Evolutionary conservation across 768 basidiomycete genomes (phyloP).

Genomic region (Postia placenta): DNA sequence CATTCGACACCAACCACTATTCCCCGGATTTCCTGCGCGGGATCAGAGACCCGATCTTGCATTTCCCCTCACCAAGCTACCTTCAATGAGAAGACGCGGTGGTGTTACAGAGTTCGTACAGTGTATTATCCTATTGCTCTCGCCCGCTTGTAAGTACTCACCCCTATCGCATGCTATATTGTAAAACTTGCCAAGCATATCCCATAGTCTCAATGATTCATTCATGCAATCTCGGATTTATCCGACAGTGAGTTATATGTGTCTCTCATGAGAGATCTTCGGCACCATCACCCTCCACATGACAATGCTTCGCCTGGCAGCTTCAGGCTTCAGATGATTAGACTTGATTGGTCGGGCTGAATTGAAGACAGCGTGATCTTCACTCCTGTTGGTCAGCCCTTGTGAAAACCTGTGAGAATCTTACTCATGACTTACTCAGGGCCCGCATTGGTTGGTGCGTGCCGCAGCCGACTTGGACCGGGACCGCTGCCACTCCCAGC

Average conservation of each 20-base stretch:
- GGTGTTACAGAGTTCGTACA: too few relatives aligned
- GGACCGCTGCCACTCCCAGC: neutral
- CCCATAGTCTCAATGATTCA: too few relatives aligned
- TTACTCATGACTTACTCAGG: neutral
- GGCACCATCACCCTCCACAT: neutral
- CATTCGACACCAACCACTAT: slow-evolving; percentile 18
- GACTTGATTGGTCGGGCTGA: neutral
- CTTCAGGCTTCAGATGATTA: neutral
- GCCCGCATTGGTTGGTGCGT: neutral
- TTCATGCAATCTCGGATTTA: too few relatives aligned
- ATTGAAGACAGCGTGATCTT: neutral
- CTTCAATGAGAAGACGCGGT: neutral
- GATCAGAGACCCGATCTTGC: slow-evolving; percentile 15
- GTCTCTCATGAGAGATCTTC: neutral
- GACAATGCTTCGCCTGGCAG: too few relatives aligned
- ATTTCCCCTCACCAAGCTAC: slow-evolving; percentile 12
- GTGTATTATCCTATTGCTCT: neutral
- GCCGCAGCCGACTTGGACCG: neutral
- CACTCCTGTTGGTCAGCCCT: slow-evolving; percentile 4
- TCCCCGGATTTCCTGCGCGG: slow-evolving; percentile 19
- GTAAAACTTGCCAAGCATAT: too few relatives aligned
- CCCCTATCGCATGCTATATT: too few relatives aligned
- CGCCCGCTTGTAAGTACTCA: neutral
- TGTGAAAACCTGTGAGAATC: neutral
- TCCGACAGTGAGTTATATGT: too few relatives aligned